A percentile compares a stretch with the other conserved stretches of the same genome.
Evolutionary conservation across 176 grass and related monocot genomes (phyloP).

Genomic region (Secale cereale): DNA sequence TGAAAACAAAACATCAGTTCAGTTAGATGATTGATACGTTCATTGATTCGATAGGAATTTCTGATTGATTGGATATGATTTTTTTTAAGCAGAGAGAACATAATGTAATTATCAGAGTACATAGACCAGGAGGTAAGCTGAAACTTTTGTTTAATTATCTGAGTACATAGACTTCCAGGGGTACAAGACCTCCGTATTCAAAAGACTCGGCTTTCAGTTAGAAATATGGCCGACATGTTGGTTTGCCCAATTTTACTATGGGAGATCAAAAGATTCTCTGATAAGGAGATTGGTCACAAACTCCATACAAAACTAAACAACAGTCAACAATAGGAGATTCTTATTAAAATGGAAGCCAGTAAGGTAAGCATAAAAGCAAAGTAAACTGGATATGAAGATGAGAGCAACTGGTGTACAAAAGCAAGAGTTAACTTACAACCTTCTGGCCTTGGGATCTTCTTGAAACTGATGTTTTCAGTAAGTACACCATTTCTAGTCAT

Average conservation of each 20-base stretch:
- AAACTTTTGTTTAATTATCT: not conserved
- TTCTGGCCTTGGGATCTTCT: slow-evolving; percentile 8
- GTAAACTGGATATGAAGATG: not conserved
- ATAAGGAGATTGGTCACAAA: not conserved
- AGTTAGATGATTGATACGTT: not conserved
- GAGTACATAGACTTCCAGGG: no score
- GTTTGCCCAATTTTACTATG: not conserved
- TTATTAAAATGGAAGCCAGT: not conserved
- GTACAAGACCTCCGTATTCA: no score
- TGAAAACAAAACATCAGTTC: not conserved
- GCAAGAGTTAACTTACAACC: not conserved
- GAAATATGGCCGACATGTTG: not conserved
- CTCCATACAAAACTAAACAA: not conserved
- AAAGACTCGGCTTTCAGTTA: not conserved
- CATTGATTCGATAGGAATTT: not conserved
- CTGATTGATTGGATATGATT: not conserved
- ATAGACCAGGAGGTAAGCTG: not conserved
- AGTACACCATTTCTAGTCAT: not conserved
- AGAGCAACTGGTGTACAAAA: no score
- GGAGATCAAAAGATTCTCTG: not conserved
- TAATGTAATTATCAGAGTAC: no score
- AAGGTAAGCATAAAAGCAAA: not conserved
- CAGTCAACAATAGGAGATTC: not conserved
- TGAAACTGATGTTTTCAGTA: not conserved
- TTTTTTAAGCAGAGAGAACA: no score